Base-by-base conservation (phyloP, 108 stramenopile species). In the Cafeteria roenbergensis region DNA sequence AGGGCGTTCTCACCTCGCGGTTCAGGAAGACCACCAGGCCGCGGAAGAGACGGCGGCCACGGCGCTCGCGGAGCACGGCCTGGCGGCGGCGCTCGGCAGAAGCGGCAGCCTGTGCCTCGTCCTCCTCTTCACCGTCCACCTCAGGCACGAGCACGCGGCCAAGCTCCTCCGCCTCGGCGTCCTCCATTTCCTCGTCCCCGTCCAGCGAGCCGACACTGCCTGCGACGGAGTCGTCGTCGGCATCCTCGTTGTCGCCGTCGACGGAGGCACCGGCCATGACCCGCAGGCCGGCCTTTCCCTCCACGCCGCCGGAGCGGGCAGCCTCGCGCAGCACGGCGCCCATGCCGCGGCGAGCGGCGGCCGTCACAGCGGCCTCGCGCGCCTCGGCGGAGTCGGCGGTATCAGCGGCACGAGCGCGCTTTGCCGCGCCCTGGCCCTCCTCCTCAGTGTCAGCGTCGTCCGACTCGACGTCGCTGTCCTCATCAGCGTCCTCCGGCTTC, bases 41-140 rank as follows among this genome's bases (percentile, higher is more conserved):
- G n/a, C n/a, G n/a, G n/a, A n/a, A n/a, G n/a, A n/a, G n/a, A n/a
- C n/a, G n/a, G n/a, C n/a, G n/a, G n/a, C n/a, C n/a, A n/a, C n/a
- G n/a, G n/a, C n/a, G n/a, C n/a, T n/a, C n/a, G n/a, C n/a, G n/a
- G n/a, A n/a, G n/a, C n/a, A n/a, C n/a, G n/a, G n/a, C n/a, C n/a
- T n/a, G n/a, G n/a, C n/a, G n/a, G n/a, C n/a, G n/a, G n/a, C n/a
- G n/a, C n/a, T n/a, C n/a, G n/a, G n/a, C n/a, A n/a, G n/a, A n/a
- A 1, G 72, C 55, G 50, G 83, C 77, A 32, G 76, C 75, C 29
- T 86, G 76, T 9, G 73, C 79, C 65, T 82, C 80, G 36, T 73
- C 81, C 25, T 66, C 67, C 34, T 26, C n/a, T 12, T 33, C 63
- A 22, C n/a, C 28, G 63, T 42, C 63, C 29, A 30, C 37, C 0